A percentile compares a stretch with the other conserved stretches of the same genome.
Evolutionary conservation across 352 stramenopile genomes (phyloP).

Genomic region (Phytophthora europaea): DNA sequence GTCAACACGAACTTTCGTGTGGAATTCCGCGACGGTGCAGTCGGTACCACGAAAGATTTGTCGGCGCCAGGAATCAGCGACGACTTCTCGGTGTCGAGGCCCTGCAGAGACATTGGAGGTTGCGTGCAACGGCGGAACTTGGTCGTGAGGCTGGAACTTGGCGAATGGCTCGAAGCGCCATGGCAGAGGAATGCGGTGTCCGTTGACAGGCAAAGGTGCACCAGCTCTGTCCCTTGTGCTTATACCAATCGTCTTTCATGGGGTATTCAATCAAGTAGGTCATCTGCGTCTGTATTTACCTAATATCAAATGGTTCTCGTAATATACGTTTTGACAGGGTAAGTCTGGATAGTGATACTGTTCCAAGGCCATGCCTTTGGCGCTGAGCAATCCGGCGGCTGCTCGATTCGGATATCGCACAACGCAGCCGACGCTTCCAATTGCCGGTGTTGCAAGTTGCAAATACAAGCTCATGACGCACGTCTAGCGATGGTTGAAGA

Average conservation of each 20-base stretch:
- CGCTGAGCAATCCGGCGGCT: conserved; percentile 10
- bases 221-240: background rate
- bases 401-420: background rate
- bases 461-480: background rate
- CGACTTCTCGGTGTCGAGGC: conserved; percentile 25
- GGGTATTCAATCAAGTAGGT: background rate
- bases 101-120: conserved; percentile 33
- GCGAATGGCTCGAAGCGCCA: conserved; percentile 30
- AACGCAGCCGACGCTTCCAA: background rate
- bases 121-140: conserved; percentile 2
- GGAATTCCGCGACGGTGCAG: conserved; percentile 3
- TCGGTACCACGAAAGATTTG: conserved; percentile 11
- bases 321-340: background rate
- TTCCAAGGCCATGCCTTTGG: background rate
- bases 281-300: background rate
- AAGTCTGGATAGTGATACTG: background rate
- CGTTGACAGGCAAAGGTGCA: conserved; percentile 15
- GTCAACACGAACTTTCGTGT: conserved; percentile 13
- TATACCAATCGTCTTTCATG: conserved; percentile 1
- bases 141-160: conserved; percentile 28
- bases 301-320: background rate
- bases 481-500: background rate
- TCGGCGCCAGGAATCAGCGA: conserved; percentile 20
- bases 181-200: conserved; percentile 29
- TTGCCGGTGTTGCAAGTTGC: background rate